Base-by-base conservation (phyloP, 1,284 basidiomycete genomes). In the Apiotrichum mycotoxinovorans region DNA sequence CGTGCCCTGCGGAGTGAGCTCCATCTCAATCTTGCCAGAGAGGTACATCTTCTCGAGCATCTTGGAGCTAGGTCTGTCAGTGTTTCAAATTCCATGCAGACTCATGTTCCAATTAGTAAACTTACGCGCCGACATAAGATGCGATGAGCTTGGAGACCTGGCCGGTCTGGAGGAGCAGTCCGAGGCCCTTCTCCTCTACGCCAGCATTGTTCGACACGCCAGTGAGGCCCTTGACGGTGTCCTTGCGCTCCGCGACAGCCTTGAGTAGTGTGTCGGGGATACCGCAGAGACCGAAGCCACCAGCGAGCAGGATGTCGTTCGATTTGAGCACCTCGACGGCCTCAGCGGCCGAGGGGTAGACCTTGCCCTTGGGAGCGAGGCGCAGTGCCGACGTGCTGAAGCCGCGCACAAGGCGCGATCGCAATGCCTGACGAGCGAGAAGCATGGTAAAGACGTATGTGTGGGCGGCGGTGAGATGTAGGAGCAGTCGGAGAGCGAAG, bases 171-270 rank as follows among this genome's bases (percentile, higher is more conserved):
- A 94, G 79, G 40, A 95, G 80, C 66, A 86, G 51, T 87, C 91
- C 91, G 67, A 56, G 52, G n/a, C 61, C 61, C 49, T 56, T 54
- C 26, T 52, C 54, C 54, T 57, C 48, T 4, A 55, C 73, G 44
- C 92, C 92, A 46, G 89, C 88, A 78, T 96, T 95, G 76, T 96
- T 96, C 14, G 90, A 93, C 35, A 94, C 87, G 45, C 86, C 89
- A 17, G 86, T 93, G 49, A 96, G 78, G 62, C 85, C 80, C 37
- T 75, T 69, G 27, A 95, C 83, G 44, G 90, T 87, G 57, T 82
- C 82, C 40, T 54, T 52, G 52, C 89, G 83, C 67, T 84, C 83
- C 18, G 84, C 78, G 37, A 96, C 79, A 2, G 93, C 92, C 22
- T 79, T 79, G 38, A 96, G 87, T 54, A 96, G 81, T 2, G 91